Evolutionary conservation across 179 eudicot genomes (phyloP).

Genomic region (Amaranthus tricolor): DNA sequence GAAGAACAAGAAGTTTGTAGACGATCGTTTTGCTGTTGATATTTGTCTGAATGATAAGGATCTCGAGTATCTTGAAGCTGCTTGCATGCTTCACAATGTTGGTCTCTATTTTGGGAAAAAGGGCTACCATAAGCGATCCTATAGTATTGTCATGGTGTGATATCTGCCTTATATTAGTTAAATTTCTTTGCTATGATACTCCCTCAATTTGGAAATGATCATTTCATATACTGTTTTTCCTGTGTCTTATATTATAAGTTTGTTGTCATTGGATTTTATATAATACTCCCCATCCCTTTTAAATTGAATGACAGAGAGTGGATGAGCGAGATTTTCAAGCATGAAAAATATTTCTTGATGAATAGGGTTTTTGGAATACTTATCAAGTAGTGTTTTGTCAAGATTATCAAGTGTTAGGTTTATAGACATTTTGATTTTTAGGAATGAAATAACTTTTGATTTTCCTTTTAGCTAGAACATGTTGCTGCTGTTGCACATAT

Average conservation of each 20-base stretch:
- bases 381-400: neutral
- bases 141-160: constrained; percentile 53
- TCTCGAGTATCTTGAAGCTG: constrained; percentile 74
- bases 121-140: constrained; percentile 72
- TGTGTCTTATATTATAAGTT: neutral
- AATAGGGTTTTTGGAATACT: neutral
- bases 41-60: constrained; percentile 46
- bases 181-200: neutral
- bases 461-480: constrained; percentile 4
- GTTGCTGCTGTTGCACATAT: neutral
- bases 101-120: constrained; percentile 59
- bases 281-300: neutral
- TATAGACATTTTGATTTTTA: neutral
- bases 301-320: neutral
- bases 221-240: neutral
- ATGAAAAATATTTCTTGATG: neutral
- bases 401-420: neutral
- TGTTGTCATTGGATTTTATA: neutral
- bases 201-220: neutral
- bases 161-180: neutral
- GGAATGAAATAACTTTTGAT: neutral
- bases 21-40: constrained; percentile 17
- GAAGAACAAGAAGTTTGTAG: constrained; percentile 33
- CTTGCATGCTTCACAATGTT: constrained; percentile 70
- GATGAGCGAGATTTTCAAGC: neutral